These are phyloP conservation scores for Albatrellus ellisii DNA, from an alignment of 768 basidiomycete species.

Conservation along the genomic window DNA sequence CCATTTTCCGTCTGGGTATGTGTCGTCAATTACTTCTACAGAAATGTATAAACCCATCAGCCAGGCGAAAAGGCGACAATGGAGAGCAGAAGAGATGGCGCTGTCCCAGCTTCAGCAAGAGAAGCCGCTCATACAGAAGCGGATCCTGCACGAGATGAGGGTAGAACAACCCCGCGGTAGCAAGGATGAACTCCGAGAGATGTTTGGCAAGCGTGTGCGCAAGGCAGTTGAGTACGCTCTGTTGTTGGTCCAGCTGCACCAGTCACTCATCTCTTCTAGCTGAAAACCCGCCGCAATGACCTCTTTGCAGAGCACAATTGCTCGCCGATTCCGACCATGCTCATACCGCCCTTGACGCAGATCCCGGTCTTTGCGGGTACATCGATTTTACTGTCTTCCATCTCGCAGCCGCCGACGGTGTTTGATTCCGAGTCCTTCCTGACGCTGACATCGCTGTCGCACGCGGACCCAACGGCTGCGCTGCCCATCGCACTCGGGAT, in stretches of 20 bases:
- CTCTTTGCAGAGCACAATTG: slow-evolving; percentile 50
- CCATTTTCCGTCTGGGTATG: slow-evolving; percentile 72
- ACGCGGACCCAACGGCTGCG: slow-evolving; percentile 56
- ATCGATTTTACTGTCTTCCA: slow-evolving; percentile 40
- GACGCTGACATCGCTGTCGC: slow-evolving; percentile 55
- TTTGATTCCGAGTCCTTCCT: slow-evolving; percentile 71
- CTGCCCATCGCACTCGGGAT: slow-evolving; percentile 63
- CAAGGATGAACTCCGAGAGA: slow-evolving; percentile 10
- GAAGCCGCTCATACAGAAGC: slow-evolving; percentile 10
- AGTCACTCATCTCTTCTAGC: slow-evolving; percentile 21
- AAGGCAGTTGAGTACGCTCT: slow-evolving; percentile 4
- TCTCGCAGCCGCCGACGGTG: slow-evolving; percentile 45
- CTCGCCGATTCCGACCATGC: slow-evolving; percentile 40
- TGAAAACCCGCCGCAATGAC: slow-evolving; percentile 40
- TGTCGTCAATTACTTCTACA: slow-evolving; percentile 1
- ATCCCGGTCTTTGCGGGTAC: slow-evolving; percentile 62
- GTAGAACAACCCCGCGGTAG: slow-evolving; percentile 7
- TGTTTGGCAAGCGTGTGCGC: slow-evolving; percentile 7
- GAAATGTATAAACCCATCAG: neutral
- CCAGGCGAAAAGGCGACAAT: slow-evolving; percentile 18
- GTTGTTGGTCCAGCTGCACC: neutral
- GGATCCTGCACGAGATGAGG: slow-evolving; percentile 5
- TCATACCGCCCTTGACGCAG: slow-evolving; percentile 50
- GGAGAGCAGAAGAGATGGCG: slow-evolving; percentile 16
- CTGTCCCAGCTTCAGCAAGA: slow-evolving; percentile 11